Base-by-base conservation (phyloP, 371 early-diverging fungal genomes). In the Lichtheimia corymbifera region DNA sequence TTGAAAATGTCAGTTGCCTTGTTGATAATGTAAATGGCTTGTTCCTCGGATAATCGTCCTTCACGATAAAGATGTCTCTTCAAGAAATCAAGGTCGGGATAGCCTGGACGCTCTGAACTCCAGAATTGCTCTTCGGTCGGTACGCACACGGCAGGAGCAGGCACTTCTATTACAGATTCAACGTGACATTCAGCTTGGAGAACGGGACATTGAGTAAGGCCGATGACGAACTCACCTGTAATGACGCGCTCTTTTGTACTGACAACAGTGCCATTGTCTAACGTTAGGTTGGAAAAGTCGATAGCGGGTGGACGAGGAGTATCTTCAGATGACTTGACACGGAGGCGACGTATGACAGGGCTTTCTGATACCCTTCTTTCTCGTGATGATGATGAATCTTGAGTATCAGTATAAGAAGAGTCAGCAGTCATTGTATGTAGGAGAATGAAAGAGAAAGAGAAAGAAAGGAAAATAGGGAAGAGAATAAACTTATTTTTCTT, bases 41-140 rank as follows among this genome's bases (percentile, higher is more conserved):
- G 98, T 55, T 90, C 88, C 72, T 94, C 92, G 13, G 93, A 89
- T 58, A 97, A 76, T 27, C 95, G 83, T 4, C 98, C 98, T 71
- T 98, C 97, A 53, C 85, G 83, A 64, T 86, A 81, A 67, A 98
- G 95, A 71, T 95, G 96, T 51, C 90, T 80, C 71, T 88, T 92
- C 57, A 97, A 76, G 66, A 94, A 93, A 17, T 73, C 87, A 35
- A 91, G 68, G 67, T 95, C 87, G 1, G 95, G 95, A 61, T 90
- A 78, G 75, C 85, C 84, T 74, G 86, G 77, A 68, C 87, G 76
- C 68, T 85, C 75, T 78, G 86, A 62, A 71, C 93, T 67, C 68
- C 70, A 80, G 18, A 80, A 80, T 64, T 86, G 74, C 9, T 85
- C 83, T 47, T 80, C 67, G 4, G 79, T 78, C 2, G 83, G 80